Evolutionary conservation across 768 basidiomycete genomes (phyloP).

Genomic region (Favolaschia claudopus): DNA sequence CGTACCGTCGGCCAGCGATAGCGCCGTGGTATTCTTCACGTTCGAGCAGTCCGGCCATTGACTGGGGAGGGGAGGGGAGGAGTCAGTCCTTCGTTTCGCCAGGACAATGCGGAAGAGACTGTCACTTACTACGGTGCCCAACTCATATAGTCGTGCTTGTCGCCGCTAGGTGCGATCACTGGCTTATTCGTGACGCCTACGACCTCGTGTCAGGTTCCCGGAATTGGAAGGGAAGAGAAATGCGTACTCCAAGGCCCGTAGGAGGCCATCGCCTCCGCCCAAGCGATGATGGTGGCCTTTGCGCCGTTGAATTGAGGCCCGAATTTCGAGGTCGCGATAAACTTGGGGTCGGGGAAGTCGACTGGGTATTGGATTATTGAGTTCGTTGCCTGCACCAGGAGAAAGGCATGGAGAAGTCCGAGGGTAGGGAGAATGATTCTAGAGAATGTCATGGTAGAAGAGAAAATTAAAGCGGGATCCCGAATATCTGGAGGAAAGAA

Average conservation of each 20-base stretch:
- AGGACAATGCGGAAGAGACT: neutral
- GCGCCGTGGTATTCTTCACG: constrained; percentile 62
- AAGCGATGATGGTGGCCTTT: constrained; percentile 51
- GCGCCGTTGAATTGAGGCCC: constrained; percentile 49
- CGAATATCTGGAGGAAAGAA: too few species aligned
- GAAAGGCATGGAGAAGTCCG: constrained; percentile 1
- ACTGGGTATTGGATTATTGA: constrained; percentile 49
- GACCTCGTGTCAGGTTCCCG: neutral
- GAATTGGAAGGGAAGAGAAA: neutral
- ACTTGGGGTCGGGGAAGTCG: constrained; percentile 62
- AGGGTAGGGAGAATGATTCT: too few species aligned
- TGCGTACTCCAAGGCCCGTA: constrained; percentile 62
- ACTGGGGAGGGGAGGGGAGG: constrained; percentile 45
- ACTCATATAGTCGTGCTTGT: constrained; percentile 71
- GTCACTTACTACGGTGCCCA: constrained; percentile 74
- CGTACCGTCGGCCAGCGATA: constrained; percentile 61
- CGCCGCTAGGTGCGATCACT: constrained; percentile 57
- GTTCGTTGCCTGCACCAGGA: constrained; percentile 1
- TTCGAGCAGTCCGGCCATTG: constrained; percentile 70
- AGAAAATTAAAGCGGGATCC: too few species aligned
- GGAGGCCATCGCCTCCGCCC: constrained; percentile 52
- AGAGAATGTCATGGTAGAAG: too few species aligned
- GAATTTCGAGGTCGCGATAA: constrained; percentile 51
- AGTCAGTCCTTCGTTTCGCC: neutral
- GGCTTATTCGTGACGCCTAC: constrained; percentile 59